Base-by-base conservation (phyloP, 2,329 filamentous ascomycete species). In the Exophiala phaeomuriformis region DNA sequence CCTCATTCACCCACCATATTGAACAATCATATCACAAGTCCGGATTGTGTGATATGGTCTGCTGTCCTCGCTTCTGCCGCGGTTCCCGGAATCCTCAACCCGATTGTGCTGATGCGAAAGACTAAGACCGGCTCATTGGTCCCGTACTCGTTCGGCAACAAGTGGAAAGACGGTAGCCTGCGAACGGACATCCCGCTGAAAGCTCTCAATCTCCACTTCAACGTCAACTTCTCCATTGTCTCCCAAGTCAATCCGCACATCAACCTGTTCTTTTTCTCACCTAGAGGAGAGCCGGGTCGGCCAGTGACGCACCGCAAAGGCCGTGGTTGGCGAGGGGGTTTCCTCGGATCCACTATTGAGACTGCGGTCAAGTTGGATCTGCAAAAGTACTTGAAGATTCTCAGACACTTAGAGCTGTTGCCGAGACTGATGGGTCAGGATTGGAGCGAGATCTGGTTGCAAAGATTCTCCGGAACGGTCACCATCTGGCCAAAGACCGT, bases 201-300 rank as follows among this genome's bases (percentile, higher is more conserved):
- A 70, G 86, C 90, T 1, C 77, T 98, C 48, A 97, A 98, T 68
- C 77, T 95, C 1, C 89, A 97, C 67, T 98, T 98, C 76, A 97
- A 97, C 68, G 93, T 97, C 69, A 96, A 95, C 68, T 98, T 97
- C 70, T 91, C 88, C 60, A 90, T 98, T 60, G 93, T 86, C 48
- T 82, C 78, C 5, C 81, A 84, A 65, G 91, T 96, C 46, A 98
- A 98, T 68, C 93, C 93, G 1, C 93, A 98, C 68, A 91, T 98
- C 70, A 97, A 95, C 65, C 83, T 97, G 30, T 98, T 98, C 77
- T 97, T 98, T 79, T 98, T 97, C 76, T 93, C 87, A 31, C 95
- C 90, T 0, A 82, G 93, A 32, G 93, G 93, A 8, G 86, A 87
- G 0, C 91, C 97, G 6, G 93, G 93, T 3, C 84, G 88, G 49